Evolutionary conservation across 257 asterid genomes (phyloP).

Genomic region (Fraxinus cuspidata): DNA sequence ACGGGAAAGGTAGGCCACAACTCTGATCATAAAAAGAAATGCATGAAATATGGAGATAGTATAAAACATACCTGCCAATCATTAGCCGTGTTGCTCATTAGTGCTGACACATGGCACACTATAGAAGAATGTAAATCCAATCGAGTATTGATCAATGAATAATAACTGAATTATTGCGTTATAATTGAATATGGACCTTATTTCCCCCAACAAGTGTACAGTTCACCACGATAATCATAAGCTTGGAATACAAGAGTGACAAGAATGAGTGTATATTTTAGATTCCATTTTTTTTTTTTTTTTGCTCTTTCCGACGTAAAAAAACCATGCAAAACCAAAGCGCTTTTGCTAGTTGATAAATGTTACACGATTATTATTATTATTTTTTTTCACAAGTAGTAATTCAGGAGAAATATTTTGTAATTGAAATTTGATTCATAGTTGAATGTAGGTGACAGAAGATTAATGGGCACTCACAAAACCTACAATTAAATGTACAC

Average conservation of each 20-base stretch:
- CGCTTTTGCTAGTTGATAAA: neutral
- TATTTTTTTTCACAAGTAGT: neutral
- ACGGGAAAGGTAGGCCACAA: slow-evolving; percentile 92
- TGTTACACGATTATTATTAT: neutral
- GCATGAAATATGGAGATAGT: slow-evolving; percentile 12
- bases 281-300: neutral
- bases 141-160: neutral
- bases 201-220: neutral
- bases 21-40: slow-evolving; percentile 52
- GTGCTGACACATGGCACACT: neutral
- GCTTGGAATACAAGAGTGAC: neutral
- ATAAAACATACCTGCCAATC: neutral
- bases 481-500: neutral
- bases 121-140: neutral
- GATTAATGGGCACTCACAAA: neutral
- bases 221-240: neutral
- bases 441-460: neutral
- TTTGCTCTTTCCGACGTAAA: neutral
- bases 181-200: neutral
- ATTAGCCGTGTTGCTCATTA: neutral
- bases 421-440: neutral
- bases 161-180: neutral
- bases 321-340: neutral
- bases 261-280: neutral
- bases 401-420: neutral